Evolutionary conservation across 305 asterid species (phyloP).

Genomic region (Striga hermonthica): DNA sequence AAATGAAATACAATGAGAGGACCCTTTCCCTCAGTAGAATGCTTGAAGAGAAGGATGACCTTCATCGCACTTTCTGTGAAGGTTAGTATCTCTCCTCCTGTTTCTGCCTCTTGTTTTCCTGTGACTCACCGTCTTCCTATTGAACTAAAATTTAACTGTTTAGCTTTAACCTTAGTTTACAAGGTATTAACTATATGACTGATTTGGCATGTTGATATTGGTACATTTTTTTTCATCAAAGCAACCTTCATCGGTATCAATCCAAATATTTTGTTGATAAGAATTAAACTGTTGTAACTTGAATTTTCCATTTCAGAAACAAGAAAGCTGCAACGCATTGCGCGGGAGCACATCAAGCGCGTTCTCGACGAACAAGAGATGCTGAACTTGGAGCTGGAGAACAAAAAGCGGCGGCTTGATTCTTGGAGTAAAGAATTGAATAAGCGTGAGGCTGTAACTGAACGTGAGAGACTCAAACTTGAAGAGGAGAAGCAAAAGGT

Average conservation of each 20-base stretch:
- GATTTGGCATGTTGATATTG: slow-evolving; percentile 15
- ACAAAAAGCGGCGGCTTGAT: slow-evolving; percentile 48
- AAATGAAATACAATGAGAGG: slow-evolving; percentile 43
- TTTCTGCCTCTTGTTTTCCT: not conserved
- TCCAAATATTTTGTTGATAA: slow-evolving; percentile 2
- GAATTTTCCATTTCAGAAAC: slow-evolving; percentile 38
- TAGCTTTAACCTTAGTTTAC: not conserved
- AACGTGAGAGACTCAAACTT: slow-evolving; percentile 56
- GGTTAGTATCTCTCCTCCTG: slow-evolving; percentile 33
- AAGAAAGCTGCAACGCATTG: slow-evolving; percentile 53
- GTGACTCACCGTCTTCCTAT: not conserved
- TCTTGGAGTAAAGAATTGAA: slow-evolving; percentile 60
- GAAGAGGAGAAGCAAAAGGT: slow-evolving; percentile 66
- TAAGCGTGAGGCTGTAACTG: slow-evolving; percentile 57
- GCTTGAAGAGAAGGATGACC: slow-evolving; percentile 66
- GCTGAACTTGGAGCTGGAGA: slow-evolving; percentile 51
- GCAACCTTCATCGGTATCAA: not conserved
- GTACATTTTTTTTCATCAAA: not conserved
- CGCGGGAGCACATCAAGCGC: slow-evolving; percentile 59
- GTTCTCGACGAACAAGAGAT: slow-evolving; percentile 56
- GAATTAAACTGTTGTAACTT: not conserved
- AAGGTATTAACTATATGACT: not conserved
- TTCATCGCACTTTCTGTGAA: slow-evolving; percentile 57
- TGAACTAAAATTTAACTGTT: slow-evolving; percentile 1
- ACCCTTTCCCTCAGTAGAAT: slow-evolving; percentile 51